Conservation (phyloP, 1,284 basidiomycete genomes). For the Stygiomarasmius scandens region DNA sequence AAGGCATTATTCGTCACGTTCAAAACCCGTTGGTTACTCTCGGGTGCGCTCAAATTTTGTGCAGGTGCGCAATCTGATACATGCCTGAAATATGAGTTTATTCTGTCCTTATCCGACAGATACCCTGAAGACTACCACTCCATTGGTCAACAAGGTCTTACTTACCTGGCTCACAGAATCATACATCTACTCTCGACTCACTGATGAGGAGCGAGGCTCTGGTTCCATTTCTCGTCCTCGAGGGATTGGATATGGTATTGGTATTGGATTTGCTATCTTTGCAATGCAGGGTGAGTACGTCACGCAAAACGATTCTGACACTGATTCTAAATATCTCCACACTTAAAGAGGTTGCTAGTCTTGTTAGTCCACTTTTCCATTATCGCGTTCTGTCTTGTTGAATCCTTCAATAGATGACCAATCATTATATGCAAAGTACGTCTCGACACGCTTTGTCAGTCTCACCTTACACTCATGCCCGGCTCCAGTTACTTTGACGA, state of each 20-base stretch:
- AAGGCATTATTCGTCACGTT: constrained; percentile 42
- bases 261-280: constrained; percentile 52
- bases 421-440: constrained; percentile 36
- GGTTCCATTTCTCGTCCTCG: constrained; percentile 28
- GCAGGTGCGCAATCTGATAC: constrained; percentile 22
- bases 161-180: constrained; percentile 40
- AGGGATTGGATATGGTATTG: constrained; percentile 51
- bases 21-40: constrained; percentile 39
- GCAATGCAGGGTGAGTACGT: constrained; percentile 48
- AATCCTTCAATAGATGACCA: constrained; percentile 27
- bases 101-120: constrained; percentile 15
- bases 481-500: constrained; percentile 31
- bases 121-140: constrained; percentile 33
- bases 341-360: constrained; percentile 32
- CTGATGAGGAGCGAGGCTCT: constrained; percentile 23
- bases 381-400: neutral
- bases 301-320: constrained; percentile 15
- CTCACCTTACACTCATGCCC: neutral
- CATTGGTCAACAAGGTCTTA: constrained; percentile 40
- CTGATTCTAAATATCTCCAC: neutral
- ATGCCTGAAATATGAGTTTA: neutral
- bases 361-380: constrained; percentile 24
- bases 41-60: constrained; percentile 31
- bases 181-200: constrained; percentile 33
- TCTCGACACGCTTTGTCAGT: neutral